Evolutionary conservation across 2,329 filamentous ascomycete genomes (phyloP), one percentile per base, ranked within the genome.

Genomic region (Calonectria pseudoreteaudii): DNA sequence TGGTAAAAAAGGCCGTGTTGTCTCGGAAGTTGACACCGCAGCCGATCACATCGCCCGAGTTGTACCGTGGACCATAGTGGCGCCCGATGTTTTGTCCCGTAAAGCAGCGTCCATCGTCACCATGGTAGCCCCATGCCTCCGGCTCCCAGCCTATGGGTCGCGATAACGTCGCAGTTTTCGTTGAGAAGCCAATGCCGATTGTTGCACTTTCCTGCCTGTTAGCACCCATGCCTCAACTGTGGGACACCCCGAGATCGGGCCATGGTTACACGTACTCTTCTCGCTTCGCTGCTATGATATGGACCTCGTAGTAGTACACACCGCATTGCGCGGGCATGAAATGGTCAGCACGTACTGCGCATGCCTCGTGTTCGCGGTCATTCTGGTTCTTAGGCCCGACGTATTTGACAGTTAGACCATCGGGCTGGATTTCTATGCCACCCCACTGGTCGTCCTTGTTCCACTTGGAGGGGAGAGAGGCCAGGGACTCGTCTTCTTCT

Each of bases 231-330:
- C 30, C 50, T 20, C 31, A 20, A 20, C 14, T 16, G 28, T 58
- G 50, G n/a, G 38, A 18, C 26, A 28, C 38, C 44, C 68, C 34
- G 38, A 31, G 28, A 26, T 30, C 41, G 47, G 44, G 28, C 34
- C 41, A 65, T 70, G 11, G 28, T 36, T 52, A n/a, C 13, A 88
- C 90, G 68, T 86, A 91, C 89, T 91, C 90, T 53, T 91, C 89
- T 75, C 86, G 85, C 80, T 88, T 90, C 67, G 86, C 87, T 20
- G 86, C 85, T 31, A 90, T 72, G 62, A 92, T 86, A 20, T 85
- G 85, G 30, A 93, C 89, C 82, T 99, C 97, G 81, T 92, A 99
- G 83, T 99, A 99, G 84, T 98, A 99, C 73, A 99, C 93, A 2
- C 97, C 97, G 78, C 94, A 97, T 81, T 98, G 94, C 44, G 92